Base-by-base conservation (phyloP, 2,329 filamentous ascomycete species). In the Neophaeococcomyces mojaviensis region DNA sequence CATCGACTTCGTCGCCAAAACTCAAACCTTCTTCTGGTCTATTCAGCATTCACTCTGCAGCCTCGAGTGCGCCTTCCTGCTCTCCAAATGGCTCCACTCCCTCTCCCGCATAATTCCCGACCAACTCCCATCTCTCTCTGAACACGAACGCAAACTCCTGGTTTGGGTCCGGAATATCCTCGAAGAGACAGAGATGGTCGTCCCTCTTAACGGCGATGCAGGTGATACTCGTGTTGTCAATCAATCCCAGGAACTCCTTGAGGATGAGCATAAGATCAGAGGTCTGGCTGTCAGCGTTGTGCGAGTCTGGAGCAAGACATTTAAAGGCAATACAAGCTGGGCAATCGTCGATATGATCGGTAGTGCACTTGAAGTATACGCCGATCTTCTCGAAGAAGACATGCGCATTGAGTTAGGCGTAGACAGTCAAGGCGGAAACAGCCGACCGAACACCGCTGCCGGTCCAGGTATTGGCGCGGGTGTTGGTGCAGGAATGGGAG, bases 21-120 rank as follows among this genome's bases (percentile, higher is more conserved):
- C 69, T 1, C 72, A 76, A 55, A 74, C 72, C 1, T 71, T 74
- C 45, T 72, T 74, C 55, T 77, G 74, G 74, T 72, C 69, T 31
- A 71, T 77, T 22, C 72, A 76, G 52, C 74, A 77, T 52, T 72
- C 72, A 1, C 61, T 77, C 4, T 75, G 71, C 58, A 74, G 69
- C 48, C 58, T 77, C 13, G 73, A 76, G 52, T 77, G 73, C 46
- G 73, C 74, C 1, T 71, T 71, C 50, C 62, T 71, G 18, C 57
- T 71, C 4, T 69, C 66, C 47, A 64, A 68, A 40, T 71, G 69
- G 69, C 55, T 71, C 4, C 63, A 69, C 19, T 62, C 66, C 4
- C 69, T 71, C 18, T 68, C 68, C 9, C 51, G 61, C 13, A 67
- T 68, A 2, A 67, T 68, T 36, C 53, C 60, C 5, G 46, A 55